phyloP scores from a whole-genome alignment of 352 stramenopile species.

The Phytophthora sansomeana region DNA sequence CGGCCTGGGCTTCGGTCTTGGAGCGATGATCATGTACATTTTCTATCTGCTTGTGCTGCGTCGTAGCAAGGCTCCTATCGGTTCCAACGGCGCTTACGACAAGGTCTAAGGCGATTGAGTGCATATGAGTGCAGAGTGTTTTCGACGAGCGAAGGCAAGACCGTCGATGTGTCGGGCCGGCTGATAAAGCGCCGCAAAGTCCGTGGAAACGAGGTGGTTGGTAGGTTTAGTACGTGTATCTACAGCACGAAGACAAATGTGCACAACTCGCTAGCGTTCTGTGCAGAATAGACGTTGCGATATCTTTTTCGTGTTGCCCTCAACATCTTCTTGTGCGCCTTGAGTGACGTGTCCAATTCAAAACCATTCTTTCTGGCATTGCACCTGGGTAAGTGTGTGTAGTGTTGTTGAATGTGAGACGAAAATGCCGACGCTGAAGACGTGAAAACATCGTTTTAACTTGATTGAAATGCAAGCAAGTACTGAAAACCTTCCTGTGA shows the following conservation, averaged over 20 bases:
- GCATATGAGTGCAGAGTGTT: slow-evolving; percentile 26
- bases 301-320: slow-evolving; percentile 30
- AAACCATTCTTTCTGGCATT: slow-evolving; percentile 12
- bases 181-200: slow-evolving; percentile 14
- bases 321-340: not conserved
- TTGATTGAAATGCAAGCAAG: no score
- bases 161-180: slow-evolving; percentile 8
- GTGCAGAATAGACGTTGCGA: slow-evolving; percentile 47
- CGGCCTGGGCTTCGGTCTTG: slow-evolving; percentile 75
- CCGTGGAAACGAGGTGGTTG: slow-evolving; percentile 30
- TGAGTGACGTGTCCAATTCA: slow-evolving; percentile 6
- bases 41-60: slow-evolving; percentile 81
- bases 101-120: slow-evolving; percentile 66
- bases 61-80: slow-evolving; percentile 44
- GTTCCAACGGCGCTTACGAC: slow-evolving; percentile 65
- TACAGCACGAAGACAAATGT: slow-evolving; percentile 39
- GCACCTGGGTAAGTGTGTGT: not conserved
- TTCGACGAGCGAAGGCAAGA: slow-evolving; percentile 31
- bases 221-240: slow-evolving; percentile 49
- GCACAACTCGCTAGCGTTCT: slow-evolving; percentile 38
- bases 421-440: no score
- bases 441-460: no score
- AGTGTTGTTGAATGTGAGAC: not conserved
- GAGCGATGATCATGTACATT: slow-evolving; percentile 85
- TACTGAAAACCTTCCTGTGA: no score